Evolutionary conservation across 352 stramenopile genomes (phyloP).

Genomic region (Globisporangium parvum): DNA sequence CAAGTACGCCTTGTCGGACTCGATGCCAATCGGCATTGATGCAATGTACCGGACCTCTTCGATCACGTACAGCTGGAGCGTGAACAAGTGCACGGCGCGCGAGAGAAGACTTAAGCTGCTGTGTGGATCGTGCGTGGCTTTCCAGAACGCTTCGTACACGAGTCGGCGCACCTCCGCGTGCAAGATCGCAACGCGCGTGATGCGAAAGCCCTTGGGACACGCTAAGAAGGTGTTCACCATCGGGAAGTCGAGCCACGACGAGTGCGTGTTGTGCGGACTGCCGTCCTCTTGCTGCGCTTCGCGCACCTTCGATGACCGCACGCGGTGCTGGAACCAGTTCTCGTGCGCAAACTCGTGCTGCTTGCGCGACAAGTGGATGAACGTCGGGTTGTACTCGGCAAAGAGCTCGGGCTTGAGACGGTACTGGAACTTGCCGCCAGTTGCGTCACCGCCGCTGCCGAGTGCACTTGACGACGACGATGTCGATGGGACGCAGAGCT

Average conservation of each 20-base stretch:
- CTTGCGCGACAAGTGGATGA: constrained; percentile 82
- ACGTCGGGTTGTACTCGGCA: constrained; percentile 81
- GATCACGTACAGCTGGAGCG: constrained; percentile 77
- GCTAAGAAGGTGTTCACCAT: constrained; percentile 79
- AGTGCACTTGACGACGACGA: constrained; percentile 13
- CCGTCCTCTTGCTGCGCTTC: constrained; percentile 58
- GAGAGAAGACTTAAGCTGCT: constrained; percentile 64
- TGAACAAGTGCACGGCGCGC: constrained; percentile 73
- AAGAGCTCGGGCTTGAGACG: constrained; percentile 75
- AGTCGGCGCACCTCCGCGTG: constrained; percentile 48
- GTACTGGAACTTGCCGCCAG: constrained; percentile 70
- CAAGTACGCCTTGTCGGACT: constrained; percentile 36
- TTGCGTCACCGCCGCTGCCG: constrained; percentile 21
- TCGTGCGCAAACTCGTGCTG: constrained; percentile 85
- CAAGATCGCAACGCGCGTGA: constrained; percentile 55
- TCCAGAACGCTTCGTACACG: constrained; percentile 70
- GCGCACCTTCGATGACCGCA: constrained; percentile 58
- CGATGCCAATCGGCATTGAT: constrained; percentile 33
- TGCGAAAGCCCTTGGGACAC: constrained; percentile 51
- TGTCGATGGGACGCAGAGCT: constrained; percentile 38
- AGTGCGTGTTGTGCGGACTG: constrained; percentile 57
- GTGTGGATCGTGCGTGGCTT: constrained; percentile 44
- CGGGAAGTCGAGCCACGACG: constrained; percentile 74
- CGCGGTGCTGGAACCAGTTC: constrained; percentile 80
- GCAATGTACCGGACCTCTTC: constrained; percentile 65